Base-by-base conservation (phyloP, 371 early-diverging fungal species). In the Mucor velutinosus region DNA sequence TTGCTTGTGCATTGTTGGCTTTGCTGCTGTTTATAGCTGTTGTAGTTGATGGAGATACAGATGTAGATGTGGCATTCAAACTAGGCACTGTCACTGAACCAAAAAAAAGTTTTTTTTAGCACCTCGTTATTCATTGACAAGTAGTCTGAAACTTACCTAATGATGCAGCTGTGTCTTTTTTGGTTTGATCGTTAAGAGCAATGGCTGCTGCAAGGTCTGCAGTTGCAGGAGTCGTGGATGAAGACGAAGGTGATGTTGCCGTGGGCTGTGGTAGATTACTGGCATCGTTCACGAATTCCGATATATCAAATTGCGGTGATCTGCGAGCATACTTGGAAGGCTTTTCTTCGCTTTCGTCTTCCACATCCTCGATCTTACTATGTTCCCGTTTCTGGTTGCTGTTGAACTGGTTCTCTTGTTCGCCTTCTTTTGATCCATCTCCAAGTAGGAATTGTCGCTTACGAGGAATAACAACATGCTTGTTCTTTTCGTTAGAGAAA, bases 401-500 rank as follows among this genome's bases (percentile, higher is more conserved):
- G 30, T 39, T 25, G 21, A 15, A 65, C 21, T 37, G 30, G 37
- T 7, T 63, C 64, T 58, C 17, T 12, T 49, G 45, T 23, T 27
- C 33, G 41, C 58, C 47, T 21, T 66, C 65, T 25, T 69, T 77
- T 39, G 76, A 70, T 8, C 66, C 70, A 63, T 81, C 81, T 0
- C 72, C 82, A 30, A 86, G 63, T 60, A 86, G 55, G 45, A 76
- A 77, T 25, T 78, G 77, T 33, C 83, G 62, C 56, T 87, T 88
- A 59, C 86, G 82, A n/a, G 87, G 86, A 41, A 86, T 78, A 23
- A 85, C 83, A 1, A 77, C 87, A 27, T 84, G 73, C 58, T 84
- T 72, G 23, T 45, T 86, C 62, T 88, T 86, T 27, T 92, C 91
- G 33, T 80, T 74, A 17, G 92, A 84, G 62, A 90, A 94, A 21